Conservation (phyloP, 208 protist genomes). For the Acanthamoeba healyi region DNA sequence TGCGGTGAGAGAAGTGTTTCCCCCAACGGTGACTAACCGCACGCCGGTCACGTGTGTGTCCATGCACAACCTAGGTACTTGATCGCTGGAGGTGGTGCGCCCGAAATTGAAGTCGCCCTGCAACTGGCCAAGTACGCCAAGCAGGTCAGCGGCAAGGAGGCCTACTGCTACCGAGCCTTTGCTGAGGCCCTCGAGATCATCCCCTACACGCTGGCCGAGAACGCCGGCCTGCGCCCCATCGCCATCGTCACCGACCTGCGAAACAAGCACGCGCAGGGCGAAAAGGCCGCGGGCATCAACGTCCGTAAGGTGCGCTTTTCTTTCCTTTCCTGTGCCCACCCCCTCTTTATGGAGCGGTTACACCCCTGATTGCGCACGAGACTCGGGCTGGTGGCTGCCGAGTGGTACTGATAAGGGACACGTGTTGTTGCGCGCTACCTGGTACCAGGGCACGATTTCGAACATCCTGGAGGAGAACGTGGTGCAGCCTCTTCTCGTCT, state of each 20-base stretch:
- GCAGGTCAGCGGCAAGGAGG: conserved; percentile 94
- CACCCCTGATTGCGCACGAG: too few species aligned
- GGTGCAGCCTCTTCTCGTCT: conserved; percentile 99
- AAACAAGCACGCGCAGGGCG: too few species aligned
- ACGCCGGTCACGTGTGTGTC: too few species aligned
- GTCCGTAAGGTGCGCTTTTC: conserved; percentile 92
- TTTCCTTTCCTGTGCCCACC: not conserved
- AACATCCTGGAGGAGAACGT: conserved; percentile 99
- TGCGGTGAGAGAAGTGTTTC: too few species aligned
- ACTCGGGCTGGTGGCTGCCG: too few species aligned
- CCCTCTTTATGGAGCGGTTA: too few species aligned
- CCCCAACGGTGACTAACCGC: too few species aligned
- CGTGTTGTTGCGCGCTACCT: too few species aligned
- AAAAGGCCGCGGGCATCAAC: conserved; percentile 98
- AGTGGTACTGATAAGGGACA: too few species aligned
- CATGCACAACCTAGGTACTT: too few species aligned
- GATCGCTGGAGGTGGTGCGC: conserved; percentile 99
- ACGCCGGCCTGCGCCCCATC: conserved; percentile 98
- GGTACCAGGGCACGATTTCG: too few species aligned
- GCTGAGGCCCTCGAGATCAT: conserved; percentile 99
- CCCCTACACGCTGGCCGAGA: conserved; percentile 99
- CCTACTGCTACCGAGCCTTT: conserved; percentile 99
- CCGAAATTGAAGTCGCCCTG: conserved; percentile 98
- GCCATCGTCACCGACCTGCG: too few species aligned
- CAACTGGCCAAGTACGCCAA: conserved; percentile 95